Percentiles rank a stretch among this genome's conserved stretches.
These are phyloP conservation scores for Chaetothyriales sp. DNA, from an alignment of 2,329 filamentous ascomycete species.

Conservation along the genomic window DNA sequence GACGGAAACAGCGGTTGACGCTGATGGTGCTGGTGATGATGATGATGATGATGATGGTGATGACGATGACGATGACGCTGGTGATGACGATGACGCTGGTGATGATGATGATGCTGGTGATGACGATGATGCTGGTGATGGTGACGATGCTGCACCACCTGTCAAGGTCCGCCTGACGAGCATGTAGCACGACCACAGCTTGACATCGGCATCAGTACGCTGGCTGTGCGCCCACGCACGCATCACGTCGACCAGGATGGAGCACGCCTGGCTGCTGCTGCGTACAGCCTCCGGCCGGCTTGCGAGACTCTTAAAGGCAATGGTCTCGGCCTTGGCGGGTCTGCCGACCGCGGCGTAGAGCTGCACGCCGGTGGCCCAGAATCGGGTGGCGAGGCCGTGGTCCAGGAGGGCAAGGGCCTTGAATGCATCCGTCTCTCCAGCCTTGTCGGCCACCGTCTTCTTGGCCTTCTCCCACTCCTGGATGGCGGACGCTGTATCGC, in stretches of 20 bases:
- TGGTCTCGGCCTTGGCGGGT: conserved; percentile 34
- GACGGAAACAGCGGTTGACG: conserved; percentile 31
- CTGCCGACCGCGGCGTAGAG: conserved; percentile 37
- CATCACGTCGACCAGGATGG: conserved; percentile 49
- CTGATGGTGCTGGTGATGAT: conserved; percentile 28
- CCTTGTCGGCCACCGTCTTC: not conserved
- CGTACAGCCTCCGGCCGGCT: conserved; percentile 16
- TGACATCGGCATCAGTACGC: conserved; percentile 36
- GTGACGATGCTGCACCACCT: conserved; percentile 38
- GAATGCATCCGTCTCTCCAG: not conserved
- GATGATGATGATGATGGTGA: conserved; percentile 32
- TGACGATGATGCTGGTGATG: not conserved
- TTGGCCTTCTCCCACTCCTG: conserved; percentile 43
- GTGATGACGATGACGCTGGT: too few relatives aligned
- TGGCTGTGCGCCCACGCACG: conserved; percentile 46
- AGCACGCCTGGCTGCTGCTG: conserved; percentile 19
- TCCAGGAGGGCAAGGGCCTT: not conserved
- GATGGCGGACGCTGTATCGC: conserved; percentile 46
- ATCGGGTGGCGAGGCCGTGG: conserved; percentile 19
- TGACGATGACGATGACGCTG: conserved; percentile 27
- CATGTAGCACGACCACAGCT: conserved; percentile 56
- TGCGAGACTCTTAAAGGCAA: conserved; percentile 32
- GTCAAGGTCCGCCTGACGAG: conserved; percentile 46
- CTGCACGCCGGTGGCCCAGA: conserved; percentile 37
- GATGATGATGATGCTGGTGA: conserved; percentile 33